Base-by-base conservation (phyloP, 2,329 filamentous ascomycete species). In the Calonectria ilicicola region DNA sequence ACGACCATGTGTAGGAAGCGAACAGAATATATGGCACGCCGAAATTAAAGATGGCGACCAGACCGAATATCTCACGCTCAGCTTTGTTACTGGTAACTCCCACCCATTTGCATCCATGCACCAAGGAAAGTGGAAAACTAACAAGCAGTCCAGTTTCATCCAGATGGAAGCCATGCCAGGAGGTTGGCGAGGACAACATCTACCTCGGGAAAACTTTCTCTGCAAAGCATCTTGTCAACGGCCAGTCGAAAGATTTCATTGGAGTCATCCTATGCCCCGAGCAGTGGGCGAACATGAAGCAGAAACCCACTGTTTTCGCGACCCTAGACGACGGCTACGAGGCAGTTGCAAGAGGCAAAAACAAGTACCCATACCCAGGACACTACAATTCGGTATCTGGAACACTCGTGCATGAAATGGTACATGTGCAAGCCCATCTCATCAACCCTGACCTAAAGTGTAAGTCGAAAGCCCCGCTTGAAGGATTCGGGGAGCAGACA, bases 241-340 rank as follows among this genome's bases (percentile, higher is more conserved):
- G 9, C 10, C 29, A n/a, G 19, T 17, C 14, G 21, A 35, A 26
- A 6, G 17, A 27, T 10, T 46, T 49, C 17, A 26, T 46, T 15
- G 68, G 68, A 14, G 63, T 70, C 12, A 70, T 70, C 42, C 15
- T 70, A n/a, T 70, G 68, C 15, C 68, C 63, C 42, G 40, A 67
- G 19, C 27, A 44, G 27, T 70, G 46, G 27, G 35, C 12, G 15
- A 47, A 23, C 44, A 26, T 19, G 19, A 8, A 26, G 32, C 32
- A 35, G 26, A 38, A 26, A 3, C 23, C 58, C n/a, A 21, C 35
- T 9, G 21, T 64, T n/a, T 35, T 26, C 3, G 35, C 67, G 6
- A 67, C 63, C 53, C 53, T 70, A 29, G 51, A 42, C 42, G 9
- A 27, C 32, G 44, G 26, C 44, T 70, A 51, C 44, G 21, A 10